A percentile compares a stretch with the other conserved stretches of the same genome.
These are phyloP conservation scores for Laguncularia racemosa DNA, from an alignment of 345 rosid species.

Conservation along the genomic window DNA sequence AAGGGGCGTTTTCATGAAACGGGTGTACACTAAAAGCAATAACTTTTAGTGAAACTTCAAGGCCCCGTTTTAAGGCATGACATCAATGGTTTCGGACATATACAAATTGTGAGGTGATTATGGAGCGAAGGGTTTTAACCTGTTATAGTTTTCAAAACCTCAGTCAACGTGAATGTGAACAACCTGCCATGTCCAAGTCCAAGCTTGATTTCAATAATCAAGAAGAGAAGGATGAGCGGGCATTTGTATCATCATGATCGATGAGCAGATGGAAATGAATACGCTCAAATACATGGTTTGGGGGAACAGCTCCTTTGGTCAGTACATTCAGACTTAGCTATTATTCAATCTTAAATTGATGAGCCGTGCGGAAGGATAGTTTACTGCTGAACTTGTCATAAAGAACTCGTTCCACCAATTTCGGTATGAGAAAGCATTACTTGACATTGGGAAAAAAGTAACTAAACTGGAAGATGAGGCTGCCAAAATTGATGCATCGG, in stretches of 20 bases:
- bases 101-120: too few relatives aligned
- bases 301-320: conserved; percentile 96
- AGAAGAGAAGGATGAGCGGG: too few relatives aligned
- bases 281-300: conserved; percentile 86
- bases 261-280: conserved; percentile 95
- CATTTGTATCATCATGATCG: conserved; percentile 39
- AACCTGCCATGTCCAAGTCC: too few relatives aligned
- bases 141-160: conserved; percentile 95
- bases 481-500: conserved; percentile 75
- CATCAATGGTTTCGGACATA: too few relatives aligned
- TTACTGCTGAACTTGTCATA: conserved; percentile 94
- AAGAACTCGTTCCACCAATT: conserved; percentile 94
- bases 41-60: too few relatives aligned
- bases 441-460: conserved; percentile 77
- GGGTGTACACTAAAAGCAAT: too few relatives aligned
- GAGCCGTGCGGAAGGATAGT: conserved; percentile 99
- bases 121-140: conserved; percentile 94
- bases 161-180: too few relatives aligned
- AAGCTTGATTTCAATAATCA: too few relatives aligned
- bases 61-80: too few relatives aligned
- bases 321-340: conserved; percentile 98
- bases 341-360: conserved; percentile 90
- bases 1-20: too few relatives aligned
- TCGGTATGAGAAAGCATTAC: conserved; percentile 93
- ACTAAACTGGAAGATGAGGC: conserved; percentile 89